phyloP scores from a whole-genome alignment of 108 stramenopile species.

The Nannochloropsis gaditana region DNA sequence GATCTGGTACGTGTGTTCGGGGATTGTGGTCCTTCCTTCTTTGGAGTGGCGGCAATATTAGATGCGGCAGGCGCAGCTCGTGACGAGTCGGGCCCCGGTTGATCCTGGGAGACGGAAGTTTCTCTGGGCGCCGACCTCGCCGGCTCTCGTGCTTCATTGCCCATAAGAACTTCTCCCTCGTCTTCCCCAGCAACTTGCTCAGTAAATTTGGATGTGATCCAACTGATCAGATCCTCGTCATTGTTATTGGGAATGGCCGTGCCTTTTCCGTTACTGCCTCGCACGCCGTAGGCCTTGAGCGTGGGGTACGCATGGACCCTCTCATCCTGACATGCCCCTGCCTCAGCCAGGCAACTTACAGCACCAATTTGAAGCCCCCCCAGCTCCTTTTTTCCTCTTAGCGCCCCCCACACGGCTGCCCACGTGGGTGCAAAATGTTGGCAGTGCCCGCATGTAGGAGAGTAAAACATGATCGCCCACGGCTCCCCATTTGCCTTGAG shows the following conservation, averaged over 20 bases:
- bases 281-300: background rate
- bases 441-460: background rate
- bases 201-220: background rate
- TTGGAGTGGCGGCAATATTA: background rate
- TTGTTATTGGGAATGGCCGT: background rate
- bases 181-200: background rate
- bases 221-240: background rate
- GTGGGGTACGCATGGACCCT: background rate
- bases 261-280: background rate
- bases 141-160: background rate
- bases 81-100: background rate
- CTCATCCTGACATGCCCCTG: background rate
- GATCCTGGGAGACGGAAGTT: background rate
- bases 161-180: background rate
- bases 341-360: slow-evolving; percentile 16
- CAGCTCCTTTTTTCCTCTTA: background rate
- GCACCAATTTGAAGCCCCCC: background rate
- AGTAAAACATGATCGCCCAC: slow-evolving; percentile 15
- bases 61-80: background rate
- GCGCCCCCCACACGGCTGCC: background rate
- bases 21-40: background rate
- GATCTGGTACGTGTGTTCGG: background rate
- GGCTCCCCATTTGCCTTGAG: background rate
- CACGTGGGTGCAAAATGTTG: slow-evolving; percentile 6
- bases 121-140: too few relatives aligned